phyloP scores from a whole-genome alignment of 176 grass and related monocot species.

The Carex kokanica region DNA sequence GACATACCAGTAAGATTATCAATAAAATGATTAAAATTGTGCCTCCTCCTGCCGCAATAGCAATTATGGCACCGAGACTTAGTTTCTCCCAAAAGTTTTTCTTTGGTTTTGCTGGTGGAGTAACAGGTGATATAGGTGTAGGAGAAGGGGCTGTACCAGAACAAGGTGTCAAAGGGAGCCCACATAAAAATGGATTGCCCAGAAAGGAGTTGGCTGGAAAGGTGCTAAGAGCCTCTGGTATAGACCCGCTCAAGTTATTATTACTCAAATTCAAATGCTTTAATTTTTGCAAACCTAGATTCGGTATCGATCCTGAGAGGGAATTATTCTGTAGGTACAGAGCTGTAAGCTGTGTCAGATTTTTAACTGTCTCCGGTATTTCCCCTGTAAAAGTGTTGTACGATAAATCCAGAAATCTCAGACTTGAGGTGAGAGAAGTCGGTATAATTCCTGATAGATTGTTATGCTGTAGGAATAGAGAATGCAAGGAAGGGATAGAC shows the following conservation, averaged over 20 bases:
- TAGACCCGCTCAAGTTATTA: slow-evolving; percentile 85
- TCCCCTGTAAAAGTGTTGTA: slow-evolving; percentile 80
- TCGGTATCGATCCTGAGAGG: slow-evolving; percentile 78
- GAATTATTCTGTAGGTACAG: slow-evolving; percentile 92
- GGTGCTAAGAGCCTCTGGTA: slow-evolving; percentile 66
- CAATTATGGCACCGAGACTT: slow-evolving; percentile 56
- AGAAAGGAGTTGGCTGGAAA: slow-evolving; percentile 73
- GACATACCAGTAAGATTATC: slow-evolving; percentile 52
- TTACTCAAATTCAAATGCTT: slow-evolving; percentile 90
- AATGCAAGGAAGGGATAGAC: slow-evolving; percentile 87
- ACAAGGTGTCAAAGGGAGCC: slow-evolving; percentile 58
- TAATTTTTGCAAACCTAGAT: slow-evolving; percentile 68
- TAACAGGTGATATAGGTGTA: slow-evolving; percentile 40
- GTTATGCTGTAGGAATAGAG: slow-evolving; percentile 89
- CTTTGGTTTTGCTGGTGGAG: slow-evolving; percentile 37
- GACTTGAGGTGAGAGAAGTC: slow-evolving; percentile 60
- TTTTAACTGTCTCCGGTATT: slow-evolving; percentile 73
- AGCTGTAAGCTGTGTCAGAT: slow-evolving; percentile 75
- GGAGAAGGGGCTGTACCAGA: slow-evolving; percentile 51
- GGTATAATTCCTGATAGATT: slow-evolving; percentile 88
- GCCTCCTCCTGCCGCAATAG: slow-evolving; percentile 49
- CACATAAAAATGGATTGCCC: slow-evolving; percentile 81
- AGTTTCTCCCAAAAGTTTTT: slow-evolving; percentile 71
- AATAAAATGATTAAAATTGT: slow-evolving; percentile 61
- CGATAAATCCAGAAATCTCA: slow-evolving; percentile 85